Conservation (phyloP, 129 eudicot species). For the Kitagawia praeruptora region DNA sequence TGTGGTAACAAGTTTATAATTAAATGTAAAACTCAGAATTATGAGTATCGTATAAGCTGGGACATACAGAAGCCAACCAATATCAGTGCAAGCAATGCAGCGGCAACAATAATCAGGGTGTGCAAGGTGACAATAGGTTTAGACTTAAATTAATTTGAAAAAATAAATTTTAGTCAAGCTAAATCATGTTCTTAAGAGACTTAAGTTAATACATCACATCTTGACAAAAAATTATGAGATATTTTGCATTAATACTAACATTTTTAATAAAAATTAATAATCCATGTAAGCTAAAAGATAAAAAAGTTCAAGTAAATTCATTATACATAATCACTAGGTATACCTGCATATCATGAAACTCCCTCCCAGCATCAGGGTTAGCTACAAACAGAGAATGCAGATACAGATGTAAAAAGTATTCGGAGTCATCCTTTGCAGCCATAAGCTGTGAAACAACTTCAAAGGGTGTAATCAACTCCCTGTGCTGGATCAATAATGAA, state of each 20-base stretch:
- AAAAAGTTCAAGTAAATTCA: constrained; percentile 3
- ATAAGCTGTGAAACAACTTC: constrained; percentile 84
- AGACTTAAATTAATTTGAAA: not conserved
- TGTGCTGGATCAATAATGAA: constrained; percentile 55
- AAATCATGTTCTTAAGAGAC: not conserved
- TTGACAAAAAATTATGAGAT: not conserved
- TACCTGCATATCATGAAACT: constrained; percentile 98
- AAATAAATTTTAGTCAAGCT: not conserved
- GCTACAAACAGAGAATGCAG: constrained; percentile 70
- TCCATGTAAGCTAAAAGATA: not conserved
- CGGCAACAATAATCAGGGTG: too few species aligned
- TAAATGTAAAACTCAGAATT: too few species aligned
- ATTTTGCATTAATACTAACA: not conserved
- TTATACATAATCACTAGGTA: not conserved
- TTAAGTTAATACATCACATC: not conserved
- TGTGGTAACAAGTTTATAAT: too few species aligned
- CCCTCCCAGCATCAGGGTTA: constrained; percentile 84
- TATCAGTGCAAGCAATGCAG: too few species aligned
- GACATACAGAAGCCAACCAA: too few species aligned
- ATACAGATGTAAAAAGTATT: constrained; percentile 69
- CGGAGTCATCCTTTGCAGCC: constrained; percentile 52
- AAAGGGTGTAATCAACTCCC: constrained; percentile 67
- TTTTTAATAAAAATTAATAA: not conserved
- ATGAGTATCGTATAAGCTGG: too few species aligned
- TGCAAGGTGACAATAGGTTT: not conserved